Evolutionary conservation across 306 rosid genomes (phyloP).

Genomic region (Vachellia pachyceras): DNA sequence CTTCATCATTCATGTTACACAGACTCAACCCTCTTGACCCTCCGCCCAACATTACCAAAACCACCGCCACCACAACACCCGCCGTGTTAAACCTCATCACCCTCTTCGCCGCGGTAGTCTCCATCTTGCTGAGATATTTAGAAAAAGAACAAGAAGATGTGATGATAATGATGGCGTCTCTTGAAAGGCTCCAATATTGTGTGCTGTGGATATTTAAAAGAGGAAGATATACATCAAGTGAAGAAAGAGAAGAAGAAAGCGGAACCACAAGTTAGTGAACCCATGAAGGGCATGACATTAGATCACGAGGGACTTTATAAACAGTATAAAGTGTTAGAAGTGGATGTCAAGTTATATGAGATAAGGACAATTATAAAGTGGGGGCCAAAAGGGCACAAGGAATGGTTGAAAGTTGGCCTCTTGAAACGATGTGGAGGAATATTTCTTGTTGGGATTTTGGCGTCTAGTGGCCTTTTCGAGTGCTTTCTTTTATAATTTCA

Average conservation of each 20-base stretch:
- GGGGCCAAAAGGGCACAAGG: neutral
- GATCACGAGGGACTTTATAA: neutral
- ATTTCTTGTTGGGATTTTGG: neutral
- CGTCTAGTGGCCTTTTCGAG: neutral
- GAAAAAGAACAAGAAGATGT: neutral
- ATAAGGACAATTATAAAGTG: neutral
- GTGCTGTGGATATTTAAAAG: neutral
- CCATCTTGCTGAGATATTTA: neutral
- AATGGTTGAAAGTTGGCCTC: neutral
- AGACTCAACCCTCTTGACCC: neutral
- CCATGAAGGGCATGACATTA: neutral
- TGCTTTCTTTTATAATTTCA: neutral
- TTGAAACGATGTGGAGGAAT: conserved; percentile 14
- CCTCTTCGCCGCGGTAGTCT: neutral
- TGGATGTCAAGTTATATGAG: neutral
- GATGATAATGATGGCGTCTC: neutral
- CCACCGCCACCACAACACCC: neutral
- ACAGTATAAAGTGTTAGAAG: neutral
- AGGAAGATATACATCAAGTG: neutral
- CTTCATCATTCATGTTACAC: neutral
- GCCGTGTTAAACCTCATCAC: neutral
- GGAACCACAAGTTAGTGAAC: conserved; percentile 2
- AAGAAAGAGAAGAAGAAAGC: conserved; percentile 2
- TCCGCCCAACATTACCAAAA: neutral
- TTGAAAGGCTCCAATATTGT: neutral